Evolutionary conservation across 305 asterid species (phyloP), one percentile per base, ranked within the genome.

Genomic region (Galium porrigens): DNA sequence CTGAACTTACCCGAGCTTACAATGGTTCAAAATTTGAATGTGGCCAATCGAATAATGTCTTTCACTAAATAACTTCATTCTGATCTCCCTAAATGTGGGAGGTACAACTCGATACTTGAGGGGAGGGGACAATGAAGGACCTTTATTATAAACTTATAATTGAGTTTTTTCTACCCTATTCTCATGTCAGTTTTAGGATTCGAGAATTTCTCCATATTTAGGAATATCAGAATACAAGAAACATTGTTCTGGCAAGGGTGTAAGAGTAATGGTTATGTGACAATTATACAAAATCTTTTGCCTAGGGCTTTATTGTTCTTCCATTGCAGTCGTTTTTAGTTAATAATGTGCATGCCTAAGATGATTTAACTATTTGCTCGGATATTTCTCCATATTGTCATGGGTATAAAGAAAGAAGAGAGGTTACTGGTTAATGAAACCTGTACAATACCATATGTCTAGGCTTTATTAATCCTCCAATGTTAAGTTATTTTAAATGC

Each of bases 1-100:
- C 11, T 11, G 41, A 58, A 29, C 14, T 30, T 30, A 22, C 33
- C 9, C 8, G 56, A 17, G 52, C 14, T 3, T 9, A 12, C 9
- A 34, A 49, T 11, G 33, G 52, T 51, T 59, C 29, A 36, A 36
- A 68, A 25, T 34, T 18, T 49, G 8, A 53, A 49, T 60, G 25
- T 59, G 33, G 66, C 61, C 42, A 17, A 44, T 51, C 20, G 10
- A 41, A 60, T 49, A 10, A 7, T 33, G 18, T 58, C 65, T 32
- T 11, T 51, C 9, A 68, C 53, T 48, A 39, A 33, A 22, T 9
- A 17, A 3, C 2, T 0, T 14, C 55, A 4, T 17, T 10, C 29
- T 10, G 10, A 14, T 67, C 14, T 67, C 30, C 6, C 8, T 10
- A 20, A 18, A 33, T 58, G 10, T 20, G 30, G 61, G 29, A 46